Base-by-base conservation (phyloP, 768 basidiomycete genomes). In the Tylopilus sp. region DNA sequence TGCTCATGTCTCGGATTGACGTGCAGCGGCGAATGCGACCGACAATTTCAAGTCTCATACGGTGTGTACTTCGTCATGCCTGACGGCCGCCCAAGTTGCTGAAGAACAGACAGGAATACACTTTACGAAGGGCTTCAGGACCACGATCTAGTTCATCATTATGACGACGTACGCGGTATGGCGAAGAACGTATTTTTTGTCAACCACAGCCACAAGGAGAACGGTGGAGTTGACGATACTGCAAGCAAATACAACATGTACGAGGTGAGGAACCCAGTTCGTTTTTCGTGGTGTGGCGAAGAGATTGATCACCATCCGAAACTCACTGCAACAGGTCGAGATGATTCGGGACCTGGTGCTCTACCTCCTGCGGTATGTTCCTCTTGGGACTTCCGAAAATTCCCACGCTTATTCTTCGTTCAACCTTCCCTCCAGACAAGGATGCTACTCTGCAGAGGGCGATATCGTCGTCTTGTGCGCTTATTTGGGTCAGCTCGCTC, bases 121-220 rank as follows among this genome's bases (percentile, higher is more conserved):
- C 31, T 31, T 15, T 31, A 31, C 12, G 31, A 31, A 31, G 31
- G 31, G 15, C 31, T 31, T 31, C 33, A 79, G 51, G 85, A 88
- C 51, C 77, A 88, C 45, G 69, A 74, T 0, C 52, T 31, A 13
- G 31, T 78, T 87, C 1, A 52, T 2, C 3, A 59, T 0, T 84
- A 86, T 63, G 79, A 79, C 0, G 62, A 71, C 12, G 82, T 90
- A 9, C 75, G 77, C 22, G 88, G 88, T 1, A 73, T 90, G 63
- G 59, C 68, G 5, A 79, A 80, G 52, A 80, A 88, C 51, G 69
- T 89, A 1, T 87, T 80, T 63, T 91, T 91, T 68, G 57, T 88
- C 47, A 75, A 76, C 10, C 88, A 91, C 53, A 67, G 62, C 3
- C 74, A 88, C 58, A 66, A 62, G 41, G 88, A 91, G 63, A 80